Conservation (phyloP, 441 rosid genomes). For the Croton setiger region DNA sequence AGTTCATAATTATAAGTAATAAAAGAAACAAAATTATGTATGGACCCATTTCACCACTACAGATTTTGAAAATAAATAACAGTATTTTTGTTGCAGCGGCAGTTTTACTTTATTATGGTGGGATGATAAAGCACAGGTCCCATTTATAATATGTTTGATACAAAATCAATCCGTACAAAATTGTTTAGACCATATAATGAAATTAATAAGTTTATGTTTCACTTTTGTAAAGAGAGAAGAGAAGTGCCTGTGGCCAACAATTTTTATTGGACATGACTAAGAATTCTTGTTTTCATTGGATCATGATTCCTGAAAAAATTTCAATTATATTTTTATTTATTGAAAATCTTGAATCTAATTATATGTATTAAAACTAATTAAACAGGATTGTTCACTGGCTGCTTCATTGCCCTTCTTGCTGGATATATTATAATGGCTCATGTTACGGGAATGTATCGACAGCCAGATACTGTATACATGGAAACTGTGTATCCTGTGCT, state of each 20-base stretch:
- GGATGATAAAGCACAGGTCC: slow-evolving; percentile 38
- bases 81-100: slow-evolving; percentile 19
- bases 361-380: slow-evolving; percentile 12
- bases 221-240: slow-evolving; percentile 3
- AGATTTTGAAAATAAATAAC: slow-evolving; percentile 27
- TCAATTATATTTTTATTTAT: background rate
- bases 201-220: slow-evolving; percentile 6
- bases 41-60: slow-evolving; percentile 51
- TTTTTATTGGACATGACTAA: slow-evolving; percentile 7
- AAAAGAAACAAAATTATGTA: slow-evolving; percentile 24
- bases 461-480: slow-evolving; percentile 72
- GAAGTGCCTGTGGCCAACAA: slow-evolving; percentile 5
- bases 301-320: no score
- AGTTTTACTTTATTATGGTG: slow-evolving; percentile 38
- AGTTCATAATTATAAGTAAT: slow-evolving; percentile 19
- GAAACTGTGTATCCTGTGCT: slow-evolving; percentile 92
- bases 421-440: slow-evolving; percentile 89
- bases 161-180: slow-evolving; percentile 18
- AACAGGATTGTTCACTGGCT: slow-evolving; percentile 88
- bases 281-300: no score
- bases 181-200: slow-evolving; percentile 5
- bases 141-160: slow-evolving; percentile 30
- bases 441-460: slow-evolving; percentile 73
- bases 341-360: slow-evolving; percentile 6
- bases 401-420: slow-evolving; percentile 81